Conservation (phyloP, 495 filamentous ascomycete genomes). For the Schizothecium vesticola region DNA sequence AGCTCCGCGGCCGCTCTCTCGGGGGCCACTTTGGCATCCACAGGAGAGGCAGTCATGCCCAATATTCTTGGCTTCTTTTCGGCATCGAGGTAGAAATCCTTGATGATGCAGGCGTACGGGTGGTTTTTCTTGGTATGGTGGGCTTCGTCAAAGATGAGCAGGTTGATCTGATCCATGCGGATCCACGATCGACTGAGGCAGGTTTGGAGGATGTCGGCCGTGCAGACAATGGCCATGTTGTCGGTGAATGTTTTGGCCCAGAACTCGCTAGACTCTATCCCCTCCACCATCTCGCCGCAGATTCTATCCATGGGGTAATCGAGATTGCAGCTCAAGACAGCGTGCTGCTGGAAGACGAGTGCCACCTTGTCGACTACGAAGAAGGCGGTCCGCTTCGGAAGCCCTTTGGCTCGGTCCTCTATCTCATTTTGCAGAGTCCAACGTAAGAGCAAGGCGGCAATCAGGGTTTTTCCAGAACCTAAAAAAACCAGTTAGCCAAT, state of each 20-base stretch:
- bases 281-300: constrained; percentile 56
- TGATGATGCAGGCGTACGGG: constrained; percentile 86
- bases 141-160: constrained; percentile 93
- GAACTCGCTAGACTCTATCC: constrained; percentile 55
- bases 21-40: constrained; percentile 75
- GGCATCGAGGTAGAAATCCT: constrained; percentile 65
- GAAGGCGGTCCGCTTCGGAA: constrained; percentile 63
- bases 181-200: constrained; percentile 79
- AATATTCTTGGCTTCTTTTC: constrained; percentile 70
- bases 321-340: constrained; percentile 77
- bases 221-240: constrained; percentile 90
- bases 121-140: constrained; percentile 97
- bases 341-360: constrained; percentile 84
- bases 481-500: constrained; percentile 7
- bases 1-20: constrained; percentile 68
- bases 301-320: constrained; percentile 74
- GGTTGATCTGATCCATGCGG: constrained; percentile 76
- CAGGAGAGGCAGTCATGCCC: constrained; percentile 95
- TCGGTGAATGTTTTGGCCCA: constrained; percentile 65
- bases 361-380: constrained; percentile 91
- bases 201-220: constrained; percentile 76
- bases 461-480: constrained; percentile 96
- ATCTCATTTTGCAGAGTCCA: constrained; percentile 75
- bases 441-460: constrained; percentile 81
- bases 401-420: constrained; percentile 57